Base-by-base conservation (phyloP, 192 early-diverging fungal genomes). In the Lobosporangium transversale region DNA sequence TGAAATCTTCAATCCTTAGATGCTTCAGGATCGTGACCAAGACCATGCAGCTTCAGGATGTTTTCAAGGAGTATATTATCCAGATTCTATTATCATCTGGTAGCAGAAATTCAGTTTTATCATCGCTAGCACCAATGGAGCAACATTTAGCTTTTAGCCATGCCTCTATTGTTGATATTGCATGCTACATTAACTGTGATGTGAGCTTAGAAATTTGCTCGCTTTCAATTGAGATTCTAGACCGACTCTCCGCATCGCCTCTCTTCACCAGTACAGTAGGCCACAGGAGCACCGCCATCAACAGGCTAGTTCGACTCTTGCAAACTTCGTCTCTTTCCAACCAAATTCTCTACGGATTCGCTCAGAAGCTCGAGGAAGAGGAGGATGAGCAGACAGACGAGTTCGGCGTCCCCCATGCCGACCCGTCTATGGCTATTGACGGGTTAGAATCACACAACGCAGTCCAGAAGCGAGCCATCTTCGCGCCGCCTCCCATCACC, bases 341-440 rank as follows among this genome's bases (percentile, higher is more conserved):
- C 20, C 82, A 83, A 30, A 95, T 97, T 56, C 52, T 94, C 6
- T 84, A 83, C 45, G 94, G 91, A 14, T 95, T 95, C 62, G 86
- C 92, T 14, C 83, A 90, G 23, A 88, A 91, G 30, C 79, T 99
- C 33, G 90, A 91, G 32, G 47, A 83, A 4, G 93, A 93, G 15
- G 89, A 88, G 29, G 75, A 70, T 10, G 68, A 79, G 37, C 62
- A 70, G 27, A 48, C 56, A n/a, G 50, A 23, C 15, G 75, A 80
- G 21, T 58, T 50, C 40, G 70, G 78, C 8, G 32, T 64, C 1
- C 7, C 23, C 8, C 36, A 53, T 15, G 21, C 48, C 11, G 58
- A 79, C 24, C 40, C 21, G 23, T 58, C 62, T 1, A 63, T 80
- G 58, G 35, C 66, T 14, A 10, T 66, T n/a, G 62, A 75, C 51